phyloP scores from a whole-genome alignment of 108 stramenopile species.

The Mayamaea pseudoterrestris region DNA sequence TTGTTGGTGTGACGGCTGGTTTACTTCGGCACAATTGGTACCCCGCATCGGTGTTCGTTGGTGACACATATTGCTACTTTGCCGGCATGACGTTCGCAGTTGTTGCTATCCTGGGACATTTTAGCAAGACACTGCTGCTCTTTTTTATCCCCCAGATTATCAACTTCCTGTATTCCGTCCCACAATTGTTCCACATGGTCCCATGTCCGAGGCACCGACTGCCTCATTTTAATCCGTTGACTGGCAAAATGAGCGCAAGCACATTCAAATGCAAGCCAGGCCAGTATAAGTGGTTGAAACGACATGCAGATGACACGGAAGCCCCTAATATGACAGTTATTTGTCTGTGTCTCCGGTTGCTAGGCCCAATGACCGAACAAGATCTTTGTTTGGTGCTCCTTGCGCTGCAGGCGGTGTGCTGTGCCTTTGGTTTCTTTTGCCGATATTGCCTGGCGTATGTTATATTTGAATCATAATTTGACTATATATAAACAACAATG shows the following conservation, averaged over 20 bases:
- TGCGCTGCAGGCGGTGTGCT: constrained; percentile 60
- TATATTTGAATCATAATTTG: constrained; percentile 39
- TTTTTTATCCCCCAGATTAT: constrained; percentile 95
- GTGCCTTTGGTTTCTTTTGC: constrained; percentile 52
- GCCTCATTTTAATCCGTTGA: constrained; percentile 72
- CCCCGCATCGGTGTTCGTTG: constrained; percentile 93
- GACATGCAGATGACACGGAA: constrained; percentile 16
- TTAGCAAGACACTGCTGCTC: constrained; percentile 91
- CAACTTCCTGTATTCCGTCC: constrained; percentile 91
- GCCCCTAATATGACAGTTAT: constrained; percentile 92
- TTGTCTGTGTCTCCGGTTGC: constrained; percentile 72
- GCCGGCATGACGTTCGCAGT: constrained; percentile 98
- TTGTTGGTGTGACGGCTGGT: constrained; percentile 75
- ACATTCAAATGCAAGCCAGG: constrained; percentile 39
- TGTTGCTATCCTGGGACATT: constrained; percentile 93
- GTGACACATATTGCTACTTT: constrained; percentile 98
- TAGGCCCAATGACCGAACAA: constrained; percentile 85
- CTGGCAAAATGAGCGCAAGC: constrained; percentile 73
- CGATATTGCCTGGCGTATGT: constrained; percentile 63
- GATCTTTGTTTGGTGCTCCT: constrained; percentile 63
- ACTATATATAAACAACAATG: no score
- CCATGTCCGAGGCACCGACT: constrained; percentile 95
- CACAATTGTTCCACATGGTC: constrained; percentile 91
- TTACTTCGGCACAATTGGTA: constrained; percentile 90
- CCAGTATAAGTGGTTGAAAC: constrained; percentile 29